Evolutionary conservation across 2,329 filamentous ascomycete genomes (phyloP).

Genomic region (Thielaviopsis musarum): DNA sequence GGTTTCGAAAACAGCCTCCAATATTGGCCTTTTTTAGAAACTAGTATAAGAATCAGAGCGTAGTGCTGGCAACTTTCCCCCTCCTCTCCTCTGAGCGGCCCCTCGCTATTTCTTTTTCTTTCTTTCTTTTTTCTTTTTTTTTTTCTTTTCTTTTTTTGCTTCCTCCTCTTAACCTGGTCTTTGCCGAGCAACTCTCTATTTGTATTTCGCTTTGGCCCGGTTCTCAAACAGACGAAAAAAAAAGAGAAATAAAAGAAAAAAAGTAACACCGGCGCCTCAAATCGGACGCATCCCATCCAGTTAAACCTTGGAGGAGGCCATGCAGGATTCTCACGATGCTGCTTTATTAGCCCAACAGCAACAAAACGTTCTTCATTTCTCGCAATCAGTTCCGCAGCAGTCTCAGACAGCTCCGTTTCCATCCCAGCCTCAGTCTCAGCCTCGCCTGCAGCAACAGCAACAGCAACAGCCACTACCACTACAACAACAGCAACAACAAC

Average conservation of each 20-base stretch:
- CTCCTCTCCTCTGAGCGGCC: not conserved
- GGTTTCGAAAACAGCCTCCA: too few relatives aligned
- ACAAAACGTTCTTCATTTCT: not conserved
- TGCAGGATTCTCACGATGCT: conserved; percentile 12
- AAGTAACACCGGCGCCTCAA: not conserved
- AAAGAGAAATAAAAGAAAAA: not conserved
- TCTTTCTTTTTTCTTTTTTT: not conserved
- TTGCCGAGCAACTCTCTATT: conserved; percentile 14
- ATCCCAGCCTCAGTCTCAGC: conserved; percentile 4
- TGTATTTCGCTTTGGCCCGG: conserved; percentile 6
- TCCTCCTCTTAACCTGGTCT: conserved; percentile 8
- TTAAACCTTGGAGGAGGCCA: conserved; percentile 3
- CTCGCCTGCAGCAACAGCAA: conserved; percentile 8
- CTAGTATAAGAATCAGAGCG: too few relatives aligned
- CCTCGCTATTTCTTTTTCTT: not conserved
- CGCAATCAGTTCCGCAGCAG: not conserved
- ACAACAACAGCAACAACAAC: not conserved
- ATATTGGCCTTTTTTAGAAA: too few relatives aligned
- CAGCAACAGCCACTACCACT: not conserved
- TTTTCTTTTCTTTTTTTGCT: not conserved
- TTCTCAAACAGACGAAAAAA: not conserved
- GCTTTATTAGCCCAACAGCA: conserved; percentile 10
- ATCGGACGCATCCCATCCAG: not conserved
- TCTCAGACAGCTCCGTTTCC: not conserved
- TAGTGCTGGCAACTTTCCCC: conserved; percentile 9